phyloP scores from a whole-genome alignment of 805 yeast species.

The Yarrowia osloensis region DNA sequence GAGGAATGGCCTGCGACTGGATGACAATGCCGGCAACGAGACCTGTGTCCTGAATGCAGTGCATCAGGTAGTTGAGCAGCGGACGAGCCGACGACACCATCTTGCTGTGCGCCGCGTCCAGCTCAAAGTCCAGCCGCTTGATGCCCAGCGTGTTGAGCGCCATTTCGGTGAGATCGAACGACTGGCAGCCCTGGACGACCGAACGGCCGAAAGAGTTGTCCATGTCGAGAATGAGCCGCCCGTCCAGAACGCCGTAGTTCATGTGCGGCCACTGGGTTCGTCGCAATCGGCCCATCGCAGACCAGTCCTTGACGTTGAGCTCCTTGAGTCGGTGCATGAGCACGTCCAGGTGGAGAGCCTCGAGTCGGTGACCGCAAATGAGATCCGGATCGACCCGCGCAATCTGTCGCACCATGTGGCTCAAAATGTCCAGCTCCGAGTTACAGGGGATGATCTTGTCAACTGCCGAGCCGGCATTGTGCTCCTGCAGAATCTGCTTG shows the following conservation, averaged over 20 bases:
- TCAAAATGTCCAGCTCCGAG: conserved; percentile 18
- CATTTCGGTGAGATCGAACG: conserved; percentile 95
- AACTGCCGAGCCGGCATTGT: conserved; percentile 38
- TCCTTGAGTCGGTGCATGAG: conserved; percentile 79
- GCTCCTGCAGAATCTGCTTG: conserved; percentile 49
- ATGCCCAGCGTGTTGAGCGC: conserved; percentile 72
- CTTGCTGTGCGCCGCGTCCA: conserved; percentile 60
- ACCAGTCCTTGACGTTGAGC: conserved; percentile 71
- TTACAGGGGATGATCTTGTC: conserved; percentile 40
- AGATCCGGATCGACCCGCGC: conserved; percentile 93
- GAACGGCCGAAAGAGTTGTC: conserved; percentile 95
- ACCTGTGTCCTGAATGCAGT: conserved; percentile 64
- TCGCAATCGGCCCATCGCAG: conserved; percentile 78
- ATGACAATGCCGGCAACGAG: conserved; percentile 79
- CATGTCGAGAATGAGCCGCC: conserved; percentile 87
- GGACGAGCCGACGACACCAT: conserved; percentile 58
- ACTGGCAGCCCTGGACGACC: conserved; percentile 84
- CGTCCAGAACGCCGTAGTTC: conserved; percentile 68
- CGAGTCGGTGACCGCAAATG: conserved; percentile 83
- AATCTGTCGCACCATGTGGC: conserved; percentile 57
- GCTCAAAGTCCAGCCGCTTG: conserved; percentile 70
- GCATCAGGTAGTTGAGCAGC: conserved; percentile 68
- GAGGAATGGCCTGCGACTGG: conserved; percentile 78
- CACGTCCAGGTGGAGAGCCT: conserved; percentile 74
- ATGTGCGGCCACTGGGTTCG: conserved; percentile 69